phyloP scores from a whole-genome alignment of 805 yeast species.

The Cyberlindnera galapagoensis region DNA sequence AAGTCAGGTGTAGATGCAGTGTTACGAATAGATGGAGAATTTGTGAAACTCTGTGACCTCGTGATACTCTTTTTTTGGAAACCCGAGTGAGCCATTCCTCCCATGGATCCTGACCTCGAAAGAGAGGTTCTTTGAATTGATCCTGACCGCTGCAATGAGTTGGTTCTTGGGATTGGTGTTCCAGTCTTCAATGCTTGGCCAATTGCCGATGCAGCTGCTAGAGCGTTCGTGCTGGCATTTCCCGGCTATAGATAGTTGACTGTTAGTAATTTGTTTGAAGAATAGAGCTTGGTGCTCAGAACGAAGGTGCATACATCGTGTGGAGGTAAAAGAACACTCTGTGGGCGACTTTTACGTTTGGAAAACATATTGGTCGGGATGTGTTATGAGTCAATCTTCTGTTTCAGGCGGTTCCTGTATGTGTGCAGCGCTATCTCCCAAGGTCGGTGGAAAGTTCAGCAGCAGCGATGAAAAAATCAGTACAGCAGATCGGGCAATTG shows the following conservation, averaged over 20 bases:
- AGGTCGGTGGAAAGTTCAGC: too few relatives aligned
- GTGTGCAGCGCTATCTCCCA: too few relatives aligned
- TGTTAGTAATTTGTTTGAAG: slow-evolving; percentile 1
- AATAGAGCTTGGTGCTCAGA: not conserved
- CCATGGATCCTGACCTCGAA: slow-evolving; percentile 14
- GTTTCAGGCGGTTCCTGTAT: too few relatives aligned
- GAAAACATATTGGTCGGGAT: slow-evolving; percentile 2
- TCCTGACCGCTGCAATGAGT: slow-evolving; percentile 21
- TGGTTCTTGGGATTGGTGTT: slow-evolving; percentile 24
- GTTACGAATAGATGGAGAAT: slow-evolving; percentile 3
- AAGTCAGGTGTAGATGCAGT: not conserved
- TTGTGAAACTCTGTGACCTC: slow-evolving; percentile 1
- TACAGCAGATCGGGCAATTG: too few relatives aligned
- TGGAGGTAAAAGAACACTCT: slow-evolving; percentile 2
- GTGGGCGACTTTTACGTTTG: slow-evolving; percentile 3
- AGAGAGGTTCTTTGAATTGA: slow-evolving; percentile 15
- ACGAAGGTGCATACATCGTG: slow-evolving; percentile 1
- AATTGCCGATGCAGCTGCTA: slow-evolving; percentile 58
- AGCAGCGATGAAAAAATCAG: too few relatives aligned
- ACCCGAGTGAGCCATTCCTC: slow-evolving; percentile 10
- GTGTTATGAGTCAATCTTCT: too few relatives aligned
- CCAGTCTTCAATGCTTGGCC: slow-evolving; percentile 39
- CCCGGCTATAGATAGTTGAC: slow-evolving; percentile 14
- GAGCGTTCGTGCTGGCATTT: slow-evolving; percentile 40
- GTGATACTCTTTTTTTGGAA: slow-evolving; percentile 1